Conservation (phyloP, 192 early-diverging fungal species). For the Coemansia sp. region DNA sequence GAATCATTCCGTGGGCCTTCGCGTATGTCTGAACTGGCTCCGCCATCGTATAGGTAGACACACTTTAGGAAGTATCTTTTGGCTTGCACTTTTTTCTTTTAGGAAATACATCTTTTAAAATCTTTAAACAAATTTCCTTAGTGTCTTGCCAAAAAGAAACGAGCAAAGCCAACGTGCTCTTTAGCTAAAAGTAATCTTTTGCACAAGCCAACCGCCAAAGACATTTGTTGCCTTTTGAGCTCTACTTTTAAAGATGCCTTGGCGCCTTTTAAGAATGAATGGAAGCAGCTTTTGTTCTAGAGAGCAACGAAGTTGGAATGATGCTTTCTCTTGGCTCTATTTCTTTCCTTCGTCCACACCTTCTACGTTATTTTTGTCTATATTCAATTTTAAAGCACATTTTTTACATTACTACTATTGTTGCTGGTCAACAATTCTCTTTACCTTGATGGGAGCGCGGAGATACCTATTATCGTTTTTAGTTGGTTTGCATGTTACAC, state of each 20-base stretch:
- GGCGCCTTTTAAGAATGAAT: background rate
- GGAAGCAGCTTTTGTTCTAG: background rate
- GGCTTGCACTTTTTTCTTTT: background rate
- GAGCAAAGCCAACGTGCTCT: background rate
- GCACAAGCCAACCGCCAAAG: background rate
- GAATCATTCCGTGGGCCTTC: background rate
- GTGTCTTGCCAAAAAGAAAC: background rate
- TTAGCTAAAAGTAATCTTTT: background rate
- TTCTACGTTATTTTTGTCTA: background rate
- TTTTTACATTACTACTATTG: background rate
- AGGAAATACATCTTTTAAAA: background rate
- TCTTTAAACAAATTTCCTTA: background rate
- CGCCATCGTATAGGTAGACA: background rate
- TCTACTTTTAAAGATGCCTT: background rate
- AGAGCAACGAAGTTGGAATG: background rate
- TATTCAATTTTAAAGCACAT: background rate
- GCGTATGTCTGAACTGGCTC: conserved; percentile 3
- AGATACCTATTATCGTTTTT: background rate
- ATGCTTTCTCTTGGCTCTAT: background rate
- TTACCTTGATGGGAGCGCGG: background rate
- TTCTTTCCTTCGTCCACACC: background rate
- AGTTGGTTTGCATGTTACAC: background rate
- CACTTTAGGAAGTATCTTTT: background rate
- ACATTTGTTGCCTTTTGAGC: background rate
- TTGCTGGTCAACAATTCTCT: conserved; percentile 4